phyloP scores from a whole-genome alignment of 768 basidiomycete genomes.

The Omphalotus guepiniiformis region DNA sequence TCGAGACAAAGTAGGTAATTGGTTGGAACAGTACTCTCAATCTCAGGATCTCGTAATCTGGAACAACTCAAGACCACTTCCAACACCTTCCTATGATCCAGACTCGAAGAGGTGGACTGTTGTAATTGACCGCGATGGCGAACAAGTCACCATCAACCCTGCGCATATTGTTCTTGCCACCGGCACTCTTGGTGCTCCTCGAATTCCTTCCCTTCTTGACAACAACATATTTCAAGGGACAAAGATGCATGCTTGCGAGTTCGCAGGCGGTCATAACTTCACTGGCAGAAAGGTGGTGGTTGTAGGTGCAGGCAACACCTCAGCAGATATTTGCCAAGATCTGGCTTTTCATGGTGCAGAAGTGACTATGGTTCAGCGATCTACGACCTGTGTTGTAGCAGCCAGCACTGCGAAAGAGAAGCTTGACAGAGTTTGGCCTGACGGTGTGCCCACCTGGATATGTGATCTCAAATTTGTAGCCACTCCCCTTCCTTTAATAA shows the following conservation, averaged over 20 bases:
- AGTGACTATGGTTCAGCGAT: constrained; percentile 41
- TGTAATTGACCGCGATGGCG: constrained; percentile 29
- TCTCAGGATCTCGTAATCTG: constrained; percentile 41
- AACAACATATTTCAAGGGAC: constrained; percentile 26
- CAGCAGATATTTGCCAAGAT: constrained; percentile 37
- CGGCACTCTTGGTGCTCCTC: constrained; percentile 31
- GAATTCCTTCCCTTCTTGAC: constrained; percentile 24
- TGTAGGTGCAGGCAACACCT: constrained; percentile 37
- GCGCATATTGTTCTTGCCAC: constrained; percentile 25
- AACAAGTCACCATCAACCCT: constrained; percentile 26
- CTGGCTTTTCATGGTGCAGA: constrained; percentile 26
- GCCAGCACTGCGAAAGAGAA: neutral
- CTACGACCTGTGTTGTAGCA: constrained; percentile 30
- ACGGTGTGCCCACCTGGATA: constrained; percentile 18
- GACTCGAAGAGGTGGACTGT: constrained; percentile 29
- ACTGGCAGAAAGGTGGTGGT: constrained; percentile 34
- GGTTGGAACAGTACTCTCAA: constrained; percentile 39
- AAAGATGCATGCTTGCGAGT: constrained; percentile 28
- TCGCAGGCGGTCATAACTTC: constrained; percentile 19
- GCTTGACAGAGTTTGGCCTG: constrained; percentile 13
- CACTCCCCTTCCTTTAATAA: constrained; percentile 12
- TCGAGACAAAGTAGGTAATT: constrained; percentile 38
- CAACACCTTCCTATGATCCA: constrained; percentile 30
- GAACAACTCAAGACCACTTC: constrained; percentile 30
- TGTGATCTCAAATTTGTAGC: constrained; percentile 18